phyloP scores from a whole-genome alignment of 345 rosid genomes.

The Salix suchowensis region DNA sequence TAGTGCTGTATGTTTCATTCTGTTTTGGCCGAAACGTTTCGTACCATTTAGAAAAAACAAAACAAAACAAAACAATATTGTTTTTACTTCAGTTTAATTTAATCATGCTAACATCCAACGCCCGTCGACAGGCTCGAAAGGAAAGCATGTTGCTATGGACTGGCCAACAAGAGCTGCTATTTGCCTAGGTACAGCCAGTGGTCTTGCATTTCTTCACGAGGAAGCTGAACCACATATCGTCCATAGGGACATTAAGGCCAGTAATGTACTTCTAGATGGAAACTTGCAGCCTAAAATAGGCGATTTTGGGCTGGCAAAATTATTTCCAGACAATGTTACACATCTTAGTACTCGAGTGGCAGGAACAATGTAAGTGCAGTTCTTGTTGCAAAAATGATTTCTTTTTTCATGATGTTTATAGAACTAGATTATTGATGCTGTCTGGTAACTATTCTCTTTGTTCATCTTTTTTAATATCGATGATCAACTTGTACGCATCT shows the following conservation, averaged over 20 bases:
- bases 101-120: conserved; percentile 2
- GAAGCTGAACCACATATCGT: conserved; percentile 59
- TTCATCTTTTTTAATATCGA: not conserved
- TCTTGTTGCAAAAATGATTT: conserved; percentile 3
- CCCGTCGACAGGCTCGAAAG: conserved; percentile 45
- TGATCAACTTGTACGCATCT: conserved; percentile 1
- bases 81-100: not conserved
- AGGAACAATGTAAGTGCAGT: conserved; percentile 59
- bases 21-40: no score
- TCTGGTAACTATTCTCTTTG: not conserved
- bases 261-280: conserved; percentile 64
- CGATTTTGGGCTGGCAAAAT: conserved; percentile 75
- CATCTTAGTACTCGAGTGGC: conserved; percentile 77
- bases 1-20: no score
- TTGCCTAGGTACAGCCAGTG: conserved; percentile 60
- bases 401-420: not conserved
- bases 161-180: conserved; percentile 60
- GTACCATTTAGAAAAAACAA: no score
- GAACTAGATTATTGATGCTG: not conserved
- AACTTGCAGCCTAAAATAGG: conserved; percentile 61
- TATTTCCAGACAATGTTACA: conserved; percentile 69
- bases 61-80: no score
- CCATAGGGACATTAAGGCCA: conserved; percentile 79
- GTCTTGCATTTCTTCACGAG: conserved; percentile 66
- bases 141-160: conserved; percentile 39